Base-by-base conservation (phyloP, 2,329 filamentous ascomycete species). In the Didymellaceae sp. region DNA sequence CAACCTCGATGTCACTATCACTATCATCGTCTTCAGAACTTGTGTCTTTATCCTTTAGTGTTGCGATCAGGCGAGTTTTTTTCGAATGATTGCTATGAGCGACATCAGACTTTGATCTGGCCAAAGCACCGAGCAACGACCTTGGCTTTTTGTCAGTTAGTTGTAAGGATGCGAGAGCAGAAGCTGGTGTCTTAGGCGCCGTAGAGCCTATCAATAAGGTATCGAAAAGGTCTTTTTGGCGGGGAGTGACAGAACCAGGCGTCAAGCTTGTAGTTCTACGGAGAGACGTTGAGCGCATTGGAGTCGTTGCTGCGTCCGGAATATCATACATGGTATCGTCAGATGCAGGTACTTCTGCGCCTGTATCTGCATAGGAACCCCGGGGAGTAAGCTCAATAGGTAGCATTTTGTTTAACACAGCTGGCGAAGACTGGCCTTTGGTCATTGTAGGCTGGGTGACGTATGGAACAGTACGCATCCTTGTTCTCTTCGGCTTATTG, bases 251-350 rank as follows among this genome's bases (percentile, higher is more conserved):
- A 1, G 71, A 69, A 14, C 65, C 67, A 34, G 63, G 55, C 6
- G 52, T 50, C n/a, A 38, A 21, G 5, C 39, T 24, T 32, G 56
- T 59, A 5, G 51, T 43, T 7, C 35, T 26, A 7, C 53, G 60
- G 11, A 51, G 50, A 35, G 58, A 52, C 9, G 67, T 68, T 13
- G 46, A 17, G 9, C 54, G 61, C 20, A 48, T 52, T 35, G 58
- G 54, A 10, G 70, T 70, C 13, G 61, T 57, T 1, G 54, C 40
- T 14, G 61, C 31, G 11, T 65, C 59, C 41, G 52, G 59, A 20
- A 71, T 67, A n/a, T 71, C 68, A 39, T 72, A 71, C 68, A 72
- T 72, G 5, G 67, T 71, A 32, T 71, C 68, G 13, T 71, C 67
- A 6, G 49, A 26, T 14, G 51, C 44, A 7, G 54, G 39, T 13